These are phyloP conservation scores for Penicillium thymicola DNA, from an alignment of 2,329 filamentous ascomycete genomes.

Conservation along the genomic window DNA sequence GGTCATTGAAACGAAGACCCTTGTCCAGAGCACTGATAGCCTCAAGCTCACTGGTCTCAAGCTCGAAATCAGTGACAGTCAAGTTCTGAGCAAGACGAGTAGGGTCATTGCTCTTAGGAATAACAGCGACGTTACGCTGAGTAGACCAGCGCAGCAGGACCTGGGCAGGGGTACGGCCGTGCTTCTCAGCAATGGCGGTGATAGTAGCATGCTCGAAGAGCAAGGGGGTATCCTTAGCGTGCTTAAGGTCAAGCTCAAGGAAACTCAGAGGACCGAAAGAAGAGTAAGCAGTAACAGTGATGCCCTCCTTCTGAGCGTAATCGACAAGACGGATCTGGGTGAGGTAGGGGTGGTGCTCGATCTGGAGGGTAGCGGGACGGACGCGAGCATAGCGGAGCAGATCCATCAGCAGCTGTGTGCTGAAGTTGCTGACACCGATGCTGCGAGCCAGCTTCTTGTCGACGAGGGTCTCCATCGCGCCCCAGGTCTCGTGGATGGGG, in stretches of 20 bases:
- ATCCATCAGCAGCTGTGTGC: slow-evolving; percentile 72
- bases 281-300: slow-evolving; percentile 77
- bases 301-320: slow-evolving; percentile 66
- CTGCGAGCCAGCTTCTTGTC: slow-evolving; percentile 64
- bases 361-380: slow-evolving; percentile 73
- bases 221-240: slow-evolving; percentile 62
- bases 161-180: slow-evolving; percentile 72
- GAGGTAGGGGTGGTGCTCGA: slow-evolving; percentile 88
- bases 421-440: slow-evolving; percentile 84
- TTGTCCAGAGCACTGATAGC: slow-evolving; percentile 64
- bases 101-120: slow-evolving; percentile 70
- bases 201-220: slow-evolving; percentile 69
- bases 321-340: slow-evolving; percentile 69
- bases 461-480: slow-evolving; percentile 72
- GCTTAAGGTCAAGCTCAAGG: slow-evolving; percentile 70
- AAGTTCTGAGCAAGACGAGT: slow-evolving; percentile 44
- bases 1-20: slow-evolving; percentile 73
- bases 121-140: slow-evolving; percentile 75
- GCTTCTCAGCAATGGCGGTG: slow-evolving; percentile 63
- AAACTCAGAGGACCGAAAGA: slow-evolving; percentile 79
- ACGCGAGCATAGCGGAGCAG: slow-evolving; percentile 73
- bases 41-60: slow-evolving; percentile 64
- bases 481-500: slow-evolving; percentile 77
- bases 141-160: slow-evolving; percentile 84
- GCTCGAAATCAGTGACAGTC: slow-evolving; percentile 62